Percentiles rank a stretch among this genome's conserved stretches.
These are phyloP conservation scores for Kodamaea kaohsiungensis DNA, from an alignment of 805 yeast species.

Conservation along the genomic window DNA sequence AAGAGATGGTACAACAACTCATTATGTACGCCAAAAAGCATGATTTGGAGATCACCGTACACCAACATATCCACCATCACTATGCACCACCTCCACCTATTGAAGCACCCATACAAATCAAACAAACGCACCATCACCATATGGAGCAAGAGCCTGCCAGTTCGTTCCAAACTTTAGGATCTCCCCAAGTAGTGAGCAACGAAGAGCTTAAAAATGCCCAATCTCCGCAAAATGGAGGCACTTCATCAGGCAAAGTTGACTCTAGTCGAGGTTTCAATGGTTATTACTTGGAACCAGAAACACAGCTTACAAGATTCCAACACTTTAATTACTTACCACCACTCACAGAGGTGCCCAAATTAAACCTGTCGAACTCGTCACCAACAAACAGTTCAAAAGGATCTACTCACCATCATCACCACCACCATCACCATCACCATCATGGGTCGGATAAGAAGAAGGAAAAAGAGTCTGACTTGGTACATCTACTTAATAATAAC, in stretches of 20 bases:
- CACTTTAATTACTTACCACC: conserved; percentile 80
- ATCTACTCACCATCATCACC: conserved; percentile 27
- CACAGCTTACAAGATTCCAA: conserved; percentile 57
- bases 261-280: conserved; percentile 12
- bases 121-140: conserved; percentile 11
- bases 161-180: conserved; percentile 1
- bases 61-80: conserved; percentile 85
- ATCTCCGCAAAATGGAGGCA: neutral
- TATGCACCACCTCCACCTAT: conserved; percentile 46
- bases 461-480: conserved; percentile 35
- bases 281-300: conserved; percentile 47
- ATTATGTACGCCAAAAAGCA: conserved; percentile 61
- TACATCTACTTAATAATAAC: conserved; percentile 43
- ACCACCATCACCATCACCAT: conserved; percentile 32
- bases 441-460: conserved; percentile 9
- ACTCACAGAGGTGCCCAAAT: conserved; percentile 65
- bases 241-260: neutral
- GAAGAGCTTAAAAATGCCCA: neutral
- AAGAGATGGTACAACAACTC: conserved; percentile 56
- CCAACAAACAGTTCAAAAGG: conserved; percentile 26
- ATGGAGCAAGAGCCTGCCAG: neutral
- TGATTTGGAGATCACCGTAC: conserved; percentile 65
- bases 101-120: conserved; percentile 6
- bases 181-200: neutral
- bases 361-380: conserved; percentile 58